These are phyloP conservation scores for Orbilia oligospora DNA, from an alignment of 2,329 filamentous ascomycete species.

Conservation along the genomic window DNA sequence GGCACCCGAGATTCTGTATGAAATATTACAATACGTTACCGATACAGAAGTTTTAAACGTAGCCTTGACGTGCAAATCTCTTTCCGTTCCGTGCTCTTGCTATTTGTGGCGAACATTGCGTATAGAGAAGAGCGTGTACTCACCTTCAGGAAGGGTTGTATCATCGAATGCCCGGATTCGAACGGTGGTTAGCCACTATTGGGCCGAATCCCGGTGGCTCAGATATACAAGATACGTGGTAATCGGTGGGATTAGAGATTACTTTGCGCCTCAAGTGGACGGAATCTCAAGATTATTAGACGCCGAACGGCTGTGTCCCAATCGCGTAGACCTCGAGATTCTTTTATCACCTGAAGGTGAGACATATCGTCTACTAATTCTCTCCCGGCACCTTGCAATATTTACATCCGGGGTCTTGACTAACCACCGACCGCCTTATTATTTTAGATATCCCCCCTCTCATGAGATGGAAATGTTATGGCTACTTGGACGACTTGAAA, in stretches of 20 bases:
- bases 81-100: background rate
- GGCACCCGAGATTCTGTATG: slow-evolving; percentile 5
- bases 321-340: slow-evolving; percentile 4
- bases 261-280: background rate
- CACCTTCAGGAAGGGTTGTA: background rate
- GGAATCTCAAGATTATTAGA: background rate
- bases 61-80: background rate
- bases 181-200: background rate
- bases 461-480: background rate
- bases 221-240: slow-evolving; percentile 19
- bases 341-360: background rate
- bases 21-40: background rate
- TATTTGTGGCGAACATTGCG: slow-evolving; percentile 10
- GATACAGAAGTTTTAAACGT: background rate
- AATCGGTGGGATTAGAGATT: background rate
- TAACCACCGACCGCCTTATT: background rate
- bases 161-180: background rate
- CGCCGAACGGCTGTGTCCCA: background rate
- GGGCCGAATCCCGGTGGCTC: background rate
- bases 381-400: no score
- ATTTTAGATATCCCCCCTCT: background rate
- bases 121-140: background rate
- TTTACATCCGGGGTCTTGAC: background rate
- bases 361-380: background rate
- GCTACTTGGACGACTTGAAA: background rate